phyloP scores from a whole-genome alignment of 768 basidiomycete species.

The Mycena capillaripes region DNA sequence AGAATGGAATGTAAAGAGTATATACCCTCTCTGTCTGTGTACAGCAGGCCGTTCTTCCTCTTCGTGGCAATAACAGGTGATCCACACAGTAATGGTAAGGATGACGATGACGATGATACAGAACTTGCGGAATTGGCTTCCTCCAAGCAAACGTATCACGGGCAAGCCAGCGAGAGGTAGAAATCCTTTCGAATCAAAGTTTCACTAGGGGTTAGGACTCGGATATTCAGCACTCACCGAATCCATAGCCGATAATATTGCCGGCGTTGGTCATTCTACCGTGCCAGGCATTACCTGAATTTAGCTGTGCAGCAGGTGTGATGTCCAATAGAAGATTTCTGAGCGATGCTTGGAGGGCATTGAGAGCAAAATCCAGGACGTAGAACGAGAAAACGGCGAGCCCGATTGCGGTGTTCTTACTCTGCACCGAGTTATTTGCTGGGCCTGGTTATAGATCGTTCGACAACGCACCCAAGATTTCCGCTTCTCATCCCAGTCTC shows the following conservation, averaged over 20 bases:
- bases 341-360: constrained; percentile 93
- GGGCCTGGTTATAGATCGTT: not conserved
- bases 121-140: constrained; percentile 96
- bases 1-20: constrained; percentile 7
- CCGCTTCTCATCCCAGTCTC: constrained; percentile 90
- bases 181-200: constrained; percentile 68
- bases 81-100: constrained; percentile 84
- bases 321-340: constrained; percentile 95
- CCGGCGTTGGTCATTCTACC: constrained; percentile 97
- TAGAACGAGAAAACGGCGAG: constrained; percentile 95
- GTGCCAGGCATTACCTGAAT: constrained; percentile 98
- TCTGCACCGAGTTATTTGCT: constrained; percentile 53
- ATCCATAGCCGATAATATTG: constrained; percentile 94
- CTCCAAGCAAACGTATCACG: constrained; percentile 84
- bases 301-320: constrained; percentile 90
- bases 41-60: constrained; percentile 76
- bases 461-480: constrained; percentile 68
- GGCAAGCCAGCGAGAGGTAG: constrained; percentile 88
- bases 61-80: constrained; percentile 89
- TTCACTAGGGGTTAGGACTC: constrained; percentile 26
- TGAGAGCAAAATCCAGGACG: constrained; percentile 96
- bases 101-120: constrained; percentile 88
- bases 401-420: constrained; percentile 78
- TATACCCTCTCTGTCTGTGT: constrained; percentile 58
- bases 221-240: constrained; percentile 65